A percentile compares a stretch with the other conserved stretches of the same genome.
These are phyloP conservation scores for Ophiostoma sp. DNA, from an alignment of 2,329 filamentous ascomycete species.

Conservation along the genomic window DNA sequence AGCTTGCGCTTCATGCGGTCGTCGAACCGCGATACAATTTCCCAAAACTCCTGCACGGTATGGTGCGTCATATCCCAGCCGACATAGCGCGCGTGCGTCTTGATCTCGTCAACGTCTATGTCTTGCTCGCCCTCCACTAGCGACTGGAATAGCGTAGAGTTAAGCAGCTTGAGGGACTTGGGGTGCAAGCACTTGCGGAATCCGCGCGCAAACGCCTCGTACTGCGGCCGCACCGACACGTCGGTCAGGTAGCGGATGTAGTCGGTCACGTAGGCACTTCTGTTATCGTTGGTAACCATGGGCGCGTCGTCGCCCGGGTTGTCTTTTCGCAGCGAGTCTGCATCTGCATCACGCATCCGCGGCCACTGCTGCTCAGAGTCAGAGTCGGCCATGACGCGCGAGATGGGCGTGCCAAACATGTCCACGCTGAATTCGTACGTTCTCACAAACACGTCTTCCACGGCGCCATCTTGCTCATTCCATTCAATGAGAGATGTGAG, in stretches of 20 bases:
- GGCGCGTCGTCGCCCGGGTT: slow-evolving; percentile 39
- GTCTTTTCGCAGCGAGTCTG: background rate
- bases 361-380: slow-evolving; percentile 44
- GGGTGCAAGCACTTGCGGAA: slow-evolving; percentile 70
- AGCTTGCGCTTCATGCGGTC: slow-evolving; percentile 67
- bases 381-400: slow-evolving; percentile 48
- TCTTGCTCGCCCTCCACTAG: slow-evolving; percentile 78
- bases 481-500: slow-evolving; percentile 69
- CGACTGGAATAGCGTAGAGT: slow-evolving; percentile 63
- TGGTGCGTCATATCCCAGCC: slow-evolving; percentile 67
- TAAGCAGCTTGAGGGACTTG: slow-evolving; percentile 67
- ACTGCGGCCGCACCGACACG: slow-evolving; percentile 70
- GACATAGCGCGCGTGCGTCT: slow-evolving; percentile 69
- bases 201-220: slow-evolving; percentile 71
- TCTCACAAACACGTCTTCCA: slow-evolving; percentile 74
- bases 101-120: slow-evolving; percentile 71
- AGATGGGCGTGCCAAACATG: slow-evolving; percentile 53
- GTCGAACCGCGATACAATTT: slow-evolving; percentile 63
- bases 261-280: slow-evolving; percentile 71
- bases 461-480: slow-evolving; percentile 66
- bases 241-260: slow-evolving; percentile 81
- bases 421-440: slow-evolving; percentile 79
- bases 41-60: slow-evolving; percentile 78
- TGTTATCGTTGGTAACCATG: slow-evolving; percentile 76
- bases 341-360: slow-evolving; percentile 39